Evolutionary conservation across 352 stramenopile genomes (phyloP).

Genomic region (Phytophthora tentaculata): DNA sequence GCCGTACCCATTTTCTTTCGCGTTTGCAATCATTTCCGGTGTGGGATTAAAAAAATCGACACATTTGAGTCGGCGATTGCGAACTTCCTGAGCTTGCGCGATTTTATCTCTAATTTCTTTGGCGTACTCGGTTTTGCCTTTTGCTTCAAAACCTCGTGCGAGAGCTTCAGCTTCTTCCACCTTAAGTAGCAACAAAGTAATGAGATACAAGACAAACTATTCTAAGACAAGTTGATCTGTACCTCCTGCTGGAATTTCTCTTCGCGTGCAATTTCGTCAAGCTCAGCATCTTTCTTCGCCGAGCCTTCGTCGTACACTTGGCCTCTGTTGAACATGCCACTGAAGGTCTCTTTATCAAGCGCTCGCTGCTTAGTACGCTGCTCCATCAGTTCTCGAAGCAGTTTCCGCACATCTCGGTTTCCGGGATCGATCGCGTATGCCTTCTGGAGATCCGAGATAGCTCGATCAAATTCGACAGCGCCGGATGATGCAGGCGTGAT

Average conservation of each 20-base stretch:
- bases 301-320: constrained; percentile 56
- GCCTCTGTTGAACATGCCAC: constrained; percentile 82
- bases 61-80: constrained; percentile 52
- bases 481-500: constrained; percentile 80
- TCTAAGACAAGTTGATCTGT: background rate
- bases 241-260: constrained; percentile 69
- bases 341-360: constrained; percentile 81
- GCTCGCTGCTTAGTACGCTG: constrained; percentile 67
- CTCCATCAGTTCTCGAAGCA: constrained; percentile 74
- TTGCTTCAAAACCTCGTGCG: constrained; percentile 69
- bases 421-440: constrained; percentile 62
- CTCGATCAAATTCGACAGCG: constrained; percentile 78
- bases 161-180: constrained; percentile 71
- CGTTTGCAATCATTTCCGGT: constrained; percentile 77
- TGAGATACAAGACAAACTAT: background rate
- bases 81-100: constrained; percentile 52
- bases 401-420: constrained; percentile 68
- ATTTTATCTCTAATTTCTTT: constrained; percentile 73
- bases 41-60: constrained; percentile 86
- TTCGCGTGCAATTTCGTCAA: constrained; percentile 42
- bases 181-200: constrained; percentile 33
- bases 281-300: constrained; percentile 5
- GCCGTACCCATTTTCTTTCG: constrained; percentile 72
- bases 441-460: constrained; percentile 74
- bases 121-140: constrained; percentile 64